Evolutionary conservation across 306 rosid species (phyloP).

Genomic region (Psophocarpus tetragonolobus): DNA sequence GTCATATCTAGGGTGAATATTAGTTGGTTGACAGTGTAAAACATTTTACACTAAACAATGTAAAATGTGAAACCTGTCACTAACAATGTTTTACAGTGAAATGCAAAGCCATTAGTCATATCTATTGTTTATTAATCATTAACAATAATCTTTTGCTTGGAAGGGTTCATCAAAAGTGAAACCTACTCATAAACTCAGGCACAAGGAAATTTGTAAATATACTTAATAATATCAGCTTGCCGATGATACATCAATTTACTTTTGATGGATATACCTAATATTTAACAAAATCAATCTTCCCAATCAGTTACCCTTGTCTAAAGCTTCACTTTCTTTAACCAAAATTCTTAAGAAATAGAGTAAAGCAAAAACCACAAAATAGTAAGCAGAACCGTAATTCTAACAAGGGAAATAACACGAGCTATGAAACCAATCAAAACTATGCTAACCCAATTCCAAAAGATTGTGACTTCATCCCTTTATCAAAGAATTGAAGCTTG

Average conservation of each 20-base stretch:
- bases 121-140: no score
- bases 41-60: no score
- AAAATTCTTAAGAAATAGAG: neutral
- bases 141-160: neutral
- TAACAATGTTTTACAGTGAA: no score
- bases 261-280: neutral
- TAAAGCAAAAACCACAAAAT: neutral
- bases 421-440: neutral
- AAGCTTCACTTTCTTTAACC: neutral
- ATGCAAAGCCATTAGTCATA: no score
- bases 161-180: neutral
- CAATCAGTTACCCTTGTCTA: neutral
- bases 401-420: neutral
- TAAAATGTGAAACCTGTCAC: no score
- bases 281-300: neutral
- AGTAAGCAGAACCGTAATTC: neutral
- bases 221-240: neutral
- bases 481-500: constrained; percentile 16
- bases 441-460: neutral
- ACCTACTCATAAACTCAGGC: constrained; percentile 1
- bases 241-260: neutral
- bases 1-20: no score
- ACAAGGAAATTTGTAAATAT: no score
- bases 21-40: no score
- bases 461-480: neutral